Conservation (phyloP, 2,329 filamentous ascomycete species). For the Phoma sp. region DNA sequence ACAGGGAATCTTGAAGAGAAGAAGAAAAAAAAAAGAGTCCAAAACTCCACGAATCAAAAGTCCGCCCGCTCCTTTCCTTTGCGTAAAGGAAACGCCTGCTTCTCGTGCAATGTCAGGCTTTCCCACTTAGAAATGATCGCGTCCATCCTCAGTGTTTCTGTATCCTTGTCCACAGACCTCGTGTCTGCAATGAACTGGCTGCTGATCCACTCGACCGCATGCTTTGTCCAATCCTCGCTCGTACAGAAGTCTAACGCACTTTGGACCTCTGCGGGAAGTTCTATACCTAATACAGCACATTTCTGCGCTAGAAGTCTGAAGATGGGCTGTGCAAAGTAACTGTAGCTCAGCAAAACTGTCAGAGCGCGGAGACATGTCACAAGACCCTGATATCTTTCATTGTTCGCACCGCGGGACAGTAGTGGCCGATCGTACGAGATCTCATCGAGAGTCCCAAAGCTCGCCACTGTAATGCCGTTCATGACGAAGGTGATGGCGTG, state of each 20-base stretch:
- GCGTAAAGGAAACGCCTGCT: background rate
- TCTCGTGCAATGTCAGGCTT: slow-evolving; percentile 23
- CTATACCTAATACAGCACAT: slow-evolving; percentile 28
- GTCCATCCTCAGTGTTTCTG: slow-evolving; percentile 36
- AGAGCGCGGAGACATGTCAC: slow-evolving; percentile 37
- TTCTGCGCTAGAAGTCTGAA: slow-evolving; percentile 38
- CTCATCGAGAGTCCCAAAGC: slow-evolving; percentile 37
- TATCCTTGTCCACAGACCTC: slow-evolving; percentile 18
- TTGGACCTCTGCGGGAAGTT: slow-evolving; percentile 29
- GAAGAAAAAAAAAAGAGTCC: background rate
- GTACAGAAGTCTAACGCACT: slow-evolving; percentile 28
- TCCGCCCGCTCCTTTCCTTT: background rate
- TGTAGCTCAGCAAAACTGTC: slow-evolving; percentile 27
- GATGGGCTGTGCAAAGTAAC: slow-evolving; percentile 38
- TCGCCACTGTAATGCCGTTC: slow-evolving; percentile 33
- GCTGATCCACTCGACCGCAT: slow-evolving; percentile 32
- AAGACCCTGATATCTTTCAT: slow-evolving; percentile 34
- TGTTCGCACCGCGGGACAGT: slow-evolving; percentile 9
- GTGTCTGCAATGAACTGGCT: slow-evolving; percentile 41
- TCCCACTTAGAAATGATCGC: slow-evolving; percentile 38
- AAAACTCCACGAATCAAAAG: background rate
- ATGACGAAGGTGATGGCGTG: slow-evolving; percentile 33
- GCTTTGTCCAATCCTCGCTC: slow-evolving; percentile 41
- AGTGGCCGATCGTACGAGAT: slow-evolving; percentile 18
- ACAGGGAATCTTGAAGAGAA: background rate